Evolutionary conservation across 2,329 filamentous ascomycete species (phyloP), one percentile per base, ranked within the genome.

Genomic region (Arthrobotrys sinensis): DNA sequence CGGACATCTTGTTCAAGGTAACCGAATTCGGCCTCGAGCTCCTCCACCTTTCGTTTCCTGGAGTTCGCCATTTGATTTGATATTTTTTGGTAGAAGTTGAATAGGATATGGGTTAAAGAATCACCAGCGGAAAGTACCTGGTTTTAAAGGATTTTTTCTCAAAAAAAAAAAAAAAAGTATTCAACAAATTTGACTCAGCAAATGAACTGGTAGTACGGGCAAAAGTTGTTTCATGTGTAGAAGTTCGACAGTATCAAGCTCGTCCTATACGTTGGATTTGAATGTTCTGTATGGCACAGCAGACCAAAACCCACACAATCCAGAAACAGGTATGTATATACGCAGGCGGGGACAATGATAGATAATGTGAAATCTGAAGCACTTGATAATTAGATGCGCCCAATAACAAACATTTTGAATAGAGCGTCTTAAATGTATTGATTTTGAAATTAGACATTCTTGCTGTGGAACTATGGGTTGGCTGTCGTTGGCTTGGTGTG

Each of bases 1-100:
- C 62, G 48, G 5, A 43, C 19, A n/a, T 40, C 21, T 3, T 46
- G 28, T 6, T 21, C 50, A 12, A 10, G 3, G 12, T 24, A 21
- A 24, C 2, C 45, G 45, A n/a, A 57, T 46, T n/a, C 19, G 8
- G 34, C 24, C n/a, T 60, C 14, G 16, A 36, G 32, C 7, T 50
- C 32, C 38, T 48, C n/a, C 4, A n/a, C 16, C 28, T 62, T 50
- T 32, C 53, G 52, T 28, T 70, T 70, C 19, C 11, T 50, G 40
- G 36, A 7, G 3, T 50, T 52, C 19, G 52, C 6, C 66, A 70
- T 70, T 5, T 24, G 19, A 7, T 24, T 14, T 38, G 24, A 28
- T 28, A 4, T 28, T 2, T 28, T 28, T 28, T 28, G 4, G 2
- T 28, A 28, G 24, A 4, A 4, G 4, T 28, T 28, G 24, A 28